A percentile compares a stretch with the other conserved stretches of the same genome.
phyloP scores from a whole-genome alignment of 352 stramenopile species.

The Phytopythium cucurbitacearum region DNA sequence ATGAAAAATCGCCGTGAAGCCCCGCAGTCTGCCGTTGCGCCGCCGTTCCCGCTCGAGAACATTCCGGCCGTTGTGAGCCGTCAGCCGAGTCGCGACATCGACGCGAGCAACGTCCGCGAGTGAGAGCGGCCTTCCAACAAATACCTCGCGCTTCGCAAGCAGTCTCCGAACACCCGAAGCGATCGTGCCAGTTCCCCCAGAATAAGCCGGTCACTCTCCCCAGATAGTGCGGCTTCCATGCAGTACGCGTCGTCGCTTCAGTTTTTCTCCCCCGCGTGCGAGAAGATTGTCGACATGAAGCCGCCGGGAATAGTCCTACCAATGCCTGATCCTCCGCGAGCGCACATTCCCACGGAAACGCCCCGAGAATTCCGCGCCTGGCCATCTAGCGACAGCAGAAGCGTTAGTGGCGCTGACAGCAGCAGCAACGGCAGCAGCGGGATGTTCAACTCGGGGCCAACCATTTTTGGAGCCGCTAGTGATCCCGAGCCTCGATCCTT shows the following conservation, averaged over 20 bases:
- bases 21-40: background rate
- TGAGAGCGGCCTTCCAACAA: too few species aligned
- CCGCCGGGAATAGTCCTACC: background rate
- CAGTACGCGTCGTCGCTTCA: conserved; percentile 3
- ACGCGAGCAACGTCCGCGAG: too few species aligned
- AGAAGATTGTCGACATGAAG: background rate
- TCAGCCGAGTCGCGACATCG: too few species aligned
- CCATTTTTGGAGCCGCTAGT: too few species aligned
- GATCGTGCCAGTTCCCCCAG: too few species aligned
- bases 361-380: conserved; percentile 3
- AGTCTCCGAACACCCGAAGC: too few species aligned
- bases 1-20: conserved; percentile 4
- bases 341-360: background rate
- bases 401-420: too few species aligned
- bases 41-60: background rate
- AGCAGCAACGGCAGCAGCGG: too few species aligned
- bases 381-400: background rate
- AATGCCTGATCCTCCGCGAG: background rate
- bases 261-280: conserved; percentile 1
- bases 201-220: too few species aligned
- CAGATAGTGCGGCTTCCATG: background rate
- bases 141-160: too few species aligned
- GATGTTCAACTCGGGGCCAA: too few species aligned
- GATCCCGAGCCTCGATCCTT: too few species aligned
- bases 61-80: background rate